Percentiles rank a stretch among this genome's conserved stretches.
phyloP scores from a whole-genome alignment of 768 basidiomycete genomes.

The Rubroboletus pulcherrimus region DNA sequence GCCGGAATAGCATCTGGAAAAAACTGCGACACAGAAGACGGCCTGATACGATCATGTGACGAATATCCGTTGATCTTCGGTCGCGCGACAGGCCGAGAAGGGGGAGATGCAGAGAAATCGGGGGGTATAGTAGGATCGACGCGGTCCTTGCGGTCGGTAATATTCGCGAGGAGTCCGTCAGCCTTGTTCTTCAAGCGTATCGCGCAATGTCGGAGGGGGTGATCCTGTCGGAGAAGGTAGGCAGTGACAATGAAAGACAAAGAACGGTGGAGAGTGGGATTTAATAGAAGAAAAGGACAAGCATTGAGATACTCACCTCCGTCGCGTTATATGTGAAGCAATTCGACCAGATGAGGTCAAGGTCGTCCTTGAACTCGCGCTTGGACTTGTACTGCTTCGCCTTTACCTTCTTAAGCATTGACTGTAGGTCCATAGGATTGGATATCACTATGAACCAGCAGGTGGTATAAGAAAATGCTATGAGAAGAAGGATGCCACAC shows the following conservation, averaged over 20 bases:
- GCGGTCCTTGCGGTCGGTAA: conserved; percentile 85
- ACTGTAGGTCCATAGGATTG: conserved; percentile 93
- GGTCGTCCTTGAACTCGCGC: conserved; percentile 87
- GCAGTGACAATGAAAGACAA: background rate
- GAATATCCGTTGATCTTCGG: conserved; percentile 41
- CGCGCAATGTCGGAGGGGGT: conserved; percentile 83
- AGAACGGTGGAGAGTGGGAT: background rate
- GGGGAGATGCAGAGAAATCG: conserved; percentile 33
- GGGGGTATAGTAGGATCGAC: conserved; percentile 64
- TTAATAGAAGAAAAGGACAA: background rate
- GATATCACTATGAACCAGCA: conserved; percentile 64
- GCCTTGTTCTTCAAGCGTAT: conserved; percentile 80
- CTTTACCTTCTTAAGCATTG: conserved; percentile 93
- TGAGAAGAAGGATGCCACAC: conserved; percentile 24
- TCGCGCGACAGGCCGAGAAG: conserved; percentile 35
- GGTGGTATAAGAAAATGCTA: conserved; percentile 1
- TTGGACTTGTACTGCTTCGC: conserved; percentile 90
- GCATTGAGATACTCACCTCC: conserved; percentile 56
- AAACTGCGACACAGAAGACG: conserved; percentile 24
- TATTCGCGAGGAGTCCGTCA: conserved; percentile 79
- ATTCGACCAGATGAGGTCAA: conserved; percentile 96
- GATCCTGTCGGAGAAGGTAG: conserved; percentile 49
- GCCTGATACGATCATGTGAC: conserved; percentile 22
- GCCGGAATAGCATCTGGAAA: background rate
- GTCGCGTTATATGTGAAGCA: conserved; percentile 90